A percentile compares a stretch with the other conserved stretches of the same genome.
These are phyloP conservation scores for Eucalyptus pauciflora DNA, from an alignment of 345 rosid species.

Conservation along the genomic window DNA sequence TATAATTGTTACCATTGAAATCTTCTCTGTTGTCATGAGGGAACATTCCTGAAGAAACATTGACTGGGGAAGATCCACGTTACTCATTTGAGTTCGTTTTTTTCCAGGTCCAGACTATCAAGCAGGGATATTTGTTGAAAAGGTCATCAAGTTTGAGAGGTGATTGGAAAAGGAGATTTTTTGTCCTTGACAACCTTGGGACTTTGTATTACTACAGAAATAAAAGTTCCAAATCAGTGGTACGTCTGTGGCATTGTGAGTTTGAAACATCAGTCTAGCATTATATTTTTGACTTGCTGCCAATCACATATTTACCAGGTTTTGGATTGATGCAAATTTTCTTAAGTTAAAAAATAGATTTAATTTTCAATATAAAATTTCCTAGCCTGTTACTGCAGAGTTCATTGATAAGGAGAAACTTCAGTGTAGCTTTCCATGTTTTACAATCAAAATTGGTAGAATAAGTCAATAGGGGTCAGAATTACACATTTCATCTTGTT, in stretches of 20 bases:
- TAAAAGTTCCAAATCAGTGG: constrained; percentile 47
- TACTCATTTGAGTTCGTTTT: neutral
- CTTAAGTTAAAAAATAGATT: neutral
- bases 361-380: neutral
- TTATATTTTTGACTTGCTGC: neutral
- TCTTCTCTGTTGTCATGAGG: neutral
- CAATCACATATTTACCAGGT: neutral
- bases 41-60: neutral
- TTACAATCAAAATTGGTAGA: neutral
- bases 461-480: neutral
- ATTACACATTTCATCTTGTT: neutral
- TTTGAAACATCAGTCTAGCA: neutral
- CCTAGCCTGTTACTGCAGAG: neutral
- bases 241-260: constrained; percentile 8
- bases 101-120: constrained; percentile 42
- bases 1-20: neutral
- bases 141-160: constrained; percentile 60
- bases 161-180: constrained; percentile 87
- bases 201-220: constrained; percentile 61
- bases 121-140: constrained; percentile 76
- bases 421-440: neutral
- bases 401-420: neutral
- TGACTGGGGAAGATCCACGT: neutral
- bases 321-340: neutral
- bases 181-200: constrained; percentile 79